Base-by-base conservation (phyloP, 1,139 yeast genomes). In the Casaregolazyma suthepensis region DNA sequence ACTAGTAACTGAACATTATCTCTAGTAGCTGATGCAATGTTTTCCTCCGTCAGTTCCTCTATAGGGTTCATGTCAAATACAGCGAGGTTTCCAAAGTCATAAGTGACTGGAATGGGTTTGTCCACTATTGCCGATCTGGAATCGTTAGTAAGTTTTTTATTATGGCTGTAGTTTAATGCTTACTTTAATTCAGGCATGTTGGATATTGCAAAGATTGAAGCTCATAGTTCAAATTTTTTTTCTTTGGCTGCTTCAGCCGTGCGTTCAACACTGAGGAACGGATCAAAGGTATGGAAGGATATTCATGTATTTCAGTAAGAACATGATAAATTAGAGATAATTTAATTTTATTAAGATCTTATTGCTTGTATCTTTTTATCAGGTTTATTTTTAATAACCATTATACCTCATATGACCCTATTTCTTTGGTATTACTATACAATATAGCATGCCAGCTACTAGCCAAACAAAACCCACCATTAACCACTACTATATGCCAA, bases 1-100 rank as follows among this genome's bases (percentile, higher is more conserved):
- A 93, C 82, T 60, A 94, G 77, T 56, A 93, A 78, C 73, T 93
- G 99, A 17, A 87, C 88, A 70, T 93, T 93, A 67, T 91, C 99
- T 74, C 99, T 83, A 45, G 97, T 83, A n/a, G 82, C 76, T 3
- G 38, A 42, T 12, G 19, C 17, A 15, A 49, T 23, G 29, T 35
- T 37, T 2, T 80, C 74, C 51, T 75, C 78, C 68, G 91, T 96
- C 64, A 81, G 80, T 46, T 88, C 78, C 68, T 87, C 94, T 60
- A 91, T 74, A 9, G 96, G 96, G 68, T 89, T 90, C 35, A 66
- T 57, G 61, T 72, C 97, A 68, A 87, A 90, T 1, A 87, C 88
- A 9, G 96, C 83, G 59, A 91, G 76, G 69, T 89, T 87, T 47
- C 98, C 98, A 59, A 90, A 74, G 69, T 91, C 98, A 66, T 77